Percentiles rank a stretch among this genome's conserved stretches.
phyloP scores from a whole-genome alignment of 1,284 basidiomycete species.

The Austroboletus niveus region DNA sequence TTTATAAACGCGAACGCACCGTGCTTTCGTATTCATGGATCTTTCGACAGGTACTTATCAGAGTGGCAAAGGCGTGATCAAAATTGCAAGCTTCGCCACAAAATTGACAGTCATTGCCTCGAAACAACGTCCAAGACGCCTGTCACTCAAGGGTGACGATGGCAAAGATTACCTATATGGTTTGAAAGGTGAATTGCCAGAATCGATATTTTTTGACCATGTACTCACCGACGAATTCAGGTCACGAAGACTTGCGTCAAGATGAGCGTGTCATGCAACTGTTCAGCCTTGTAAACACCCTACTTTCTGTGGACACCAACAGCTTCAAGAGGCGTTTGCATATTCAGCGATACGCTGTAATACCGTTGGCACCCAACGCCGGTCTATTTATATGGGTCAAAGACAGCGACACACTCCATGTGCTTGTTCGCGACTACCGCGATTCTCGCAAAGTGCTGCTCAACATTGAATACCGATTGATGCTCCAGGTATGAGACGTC shows the following conservation, averaged over 20 bases:
- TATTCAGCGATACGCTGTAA: slow-evolving; percentile 93
- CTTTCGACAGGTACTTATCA: slow-evolving; percentile 80
- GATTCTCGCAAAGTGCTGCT: slow-evolving; percentile 94
- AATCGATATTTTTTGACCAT: background rate
- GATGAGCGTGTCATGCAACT: slow-evolving; percentile 99
- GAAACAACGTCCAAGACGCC: slow-evolving; percentile 94
- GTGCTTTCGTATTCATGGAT: background rate
- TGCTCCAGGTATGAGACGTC: slow-evolving; percentile 75
- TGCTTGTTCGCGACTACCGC: slow-evolving; percentile 94
- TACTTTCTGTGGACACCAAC: slow-evolving; percentile 90
- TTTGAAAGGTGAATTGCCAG: slow-evolving; percentile 69
- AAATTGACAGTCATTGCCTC: slow-evolving; percentile 93
- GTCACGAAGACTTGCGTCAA: slow-evolving; percentile 98
- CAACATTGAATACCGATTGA: slow-evolving; percentile 97
- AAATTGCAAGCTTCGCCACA: slow-evolving; percentile 81
- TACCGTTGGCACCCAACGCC: slow-evolving; percentile 94
- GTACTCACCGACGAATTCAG: slow-evolving; percentile 37
- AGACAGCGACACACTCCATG: slow-evolving; percentile 97
- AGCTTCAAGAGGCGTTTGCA: slow-evolving; percentile 96
- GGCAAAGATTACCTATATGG: slow-evolving; percentile 92
- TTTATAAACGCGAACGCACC: background rate
- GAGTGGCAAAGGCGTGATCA: slow-evolving; percentile 83
- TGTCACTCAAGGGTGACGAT: slow-evolving; percentile 89
- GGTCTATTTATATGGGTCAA: slow-evolving; percentile 96
- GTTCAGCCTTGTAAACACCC: slow-evolving; percentile 95